Percentiles rank a stretch among this genome's conserved stretches.
phyloP scores from a whole-genome alignment of 164 flowering plant genomes.

The Saururus chinensis region DNA sequence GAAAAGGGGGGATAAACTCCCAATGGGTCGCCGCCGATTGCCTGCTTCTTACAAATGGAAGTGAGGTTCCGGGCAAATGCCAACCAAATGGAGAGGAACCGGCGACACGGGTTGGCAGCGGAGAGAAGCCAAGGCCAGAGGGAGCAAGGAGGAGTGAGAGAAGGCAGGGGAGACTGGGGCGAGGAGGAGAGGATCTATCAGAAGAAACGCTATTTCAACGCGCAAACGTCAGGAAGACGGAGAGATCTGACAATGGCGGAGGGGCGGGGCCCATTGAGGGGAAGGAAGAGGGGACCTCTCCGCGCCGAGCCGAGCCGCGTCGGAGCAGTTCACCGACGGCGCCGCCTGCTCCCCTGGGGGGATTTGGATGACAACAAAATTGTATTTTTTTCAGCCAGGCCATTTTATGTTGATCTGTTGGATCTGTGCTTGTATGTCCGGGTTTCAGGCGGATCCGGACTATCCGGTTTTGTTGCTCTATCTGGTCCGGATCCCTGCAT shows the following conservation, averaged over 20 bases:
- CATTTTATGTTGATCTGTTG: no score
- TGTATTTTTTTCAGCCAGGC: no score
- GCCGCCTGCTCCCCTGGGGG: neutral
- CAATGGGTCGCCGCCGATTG: no score
- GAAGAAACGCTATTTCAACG: conserved; percentile 2
- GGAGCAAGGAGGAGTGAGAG: neutral
- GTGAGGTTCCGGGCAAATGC: no score
- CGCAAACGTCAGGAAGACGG: neutral
- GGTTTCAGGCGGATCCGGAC: no score
- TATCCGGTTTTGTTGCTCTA: no score
- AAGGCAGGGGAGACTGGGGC: neutral
- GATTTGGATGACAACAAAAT: neutral
- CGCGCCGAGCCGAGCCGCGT: neutral
- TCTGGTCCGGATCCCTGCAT: no score
- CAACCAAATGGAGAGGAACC: no score
- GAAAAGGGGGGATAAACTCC: neutral
- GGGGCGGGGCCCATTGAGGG: neutral
- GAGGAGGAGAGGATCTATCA: neutral
- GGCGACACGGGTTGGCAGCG: neutral
- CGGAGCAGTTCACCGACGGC: neutral
- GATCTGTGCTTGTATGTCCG: no score
- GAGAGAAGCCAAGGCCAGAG: no score
- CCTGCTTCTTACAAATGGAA: no score
- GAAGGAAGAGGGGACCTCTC: neutral
- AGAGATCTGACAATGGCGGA: neutral